These are phyloP conservation scores for Boletus reticuloceps DNA, from an alignment of 768 basidiomycete genomes.

Conservation along the genomic window DNA sequence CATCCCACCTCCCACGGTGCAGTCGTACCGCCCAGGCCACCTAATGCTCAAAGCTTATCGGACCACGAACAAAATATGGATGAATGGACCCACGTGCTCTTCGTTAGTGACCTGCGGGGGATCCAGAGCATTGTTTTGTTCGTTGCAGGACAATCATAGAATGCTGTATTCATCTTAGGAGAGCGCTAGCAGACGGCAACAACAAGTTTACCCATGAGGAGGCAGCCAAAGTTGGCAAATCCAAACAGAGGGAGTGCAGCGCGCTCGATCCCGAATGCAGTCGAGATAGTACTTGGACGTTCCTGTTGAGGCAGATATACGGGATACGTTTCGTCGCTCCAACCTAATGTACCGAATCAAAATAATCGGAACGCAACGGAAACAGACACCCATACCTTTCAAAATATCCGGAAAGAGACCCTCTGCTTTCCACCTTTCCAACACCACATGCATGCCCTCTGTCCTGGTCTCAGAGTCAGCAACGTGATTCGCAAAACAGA, in stretches of 20 bases:
- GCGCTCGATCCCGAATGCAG: conserved; percentile 42
- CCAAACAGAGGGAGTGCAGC: conserved; percentile 45
- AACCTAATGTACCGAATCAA: conserved; percentile 11
- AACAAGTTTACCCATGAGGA: conserved; percentile 36
- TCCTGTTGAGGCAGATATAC: conserved; percentile 21
- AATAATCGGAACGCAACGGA: not conserved
- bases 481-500: conserved; percentile 19
- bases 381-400: conserved; percentile 9
- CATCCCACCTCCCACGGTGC: conserved; percentile 45
- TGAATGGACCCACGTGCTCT: conserved; percentile 36
- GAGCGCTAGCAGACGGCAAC: not conserved
- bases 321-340: conserved; percentile 26
- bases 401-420: conserved; percentile 20
- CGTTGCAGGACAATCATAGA: conserved; percentile 31
- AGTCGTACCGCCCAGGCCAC: conserved; percentile 38
- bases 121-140: conserved; percentile 37
- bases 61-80: not conserved
- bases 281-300: not conserved
- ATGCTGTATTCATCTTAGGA: conserved; percentile 23
- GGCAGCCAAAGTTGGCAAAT: conserved; percentile 42
- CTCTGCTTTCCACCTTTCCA: conserved; percentile 15
- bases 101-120: conserved; percentile 39
- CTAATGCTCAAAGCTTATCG: conserved; percentile 5
- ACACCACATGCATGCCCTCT: conserved; percentile 4
- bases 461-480: conserved; percentile 14